Evolutionary conservation across 169 alveolate species (phyloP).

Genomic region (Plasmodium gonderi): DNA sequence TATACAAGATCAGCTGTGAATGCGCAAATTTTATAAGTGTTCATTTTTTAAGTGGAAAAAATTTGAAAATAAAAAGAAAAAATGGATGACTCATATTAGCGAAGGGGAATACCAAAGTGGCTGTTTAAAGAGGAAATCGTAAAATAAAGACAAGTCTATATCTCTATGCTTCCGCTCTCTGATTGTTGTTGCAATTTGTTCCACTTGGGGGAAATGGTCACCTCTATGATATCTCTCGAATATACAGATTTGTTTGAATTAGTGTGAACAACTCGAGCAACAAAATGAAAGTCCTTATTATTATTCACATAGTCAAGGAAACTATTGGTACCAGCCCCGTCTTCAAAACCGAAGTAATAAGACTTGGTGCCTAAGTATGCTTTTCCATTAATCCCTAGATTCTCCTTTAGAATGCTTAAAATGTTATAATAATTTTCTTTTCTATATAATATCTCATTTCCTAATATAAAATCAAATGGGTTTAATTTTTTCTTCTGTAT

Average conservation of each 20-base stretch:
- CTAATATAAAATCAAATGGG: conserved; percentile 57
- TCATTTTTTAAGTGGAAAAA: no score
- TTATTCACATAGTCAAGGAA: conserved; percentile 54
- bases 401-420: conserved; percentile 23
- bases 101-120: no score
- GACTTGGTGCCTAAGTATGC: conserved; percentile 71
- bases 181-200: no score
- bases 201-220: conserved; percentile 1
- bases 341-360: conserved; percentile 71
- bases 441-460: conserved; percentile 74
- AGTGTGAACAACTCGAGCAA: conserved; percentile 44
- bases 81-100: no score
- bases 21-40: no score
- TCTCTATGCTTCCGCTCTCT: no score
- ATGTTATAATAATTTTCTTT: conserved; percentile 56
- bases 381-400: conserved; percentile 28
- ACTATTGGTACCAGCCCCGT: conserved; percentile 64
- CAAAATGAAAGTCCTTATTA: conserved; percentile 15
- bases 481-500: conserved; percentile 21
- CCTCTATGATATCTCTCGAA: conserved; percentile 62
- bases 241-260: conserved; percentile 33
- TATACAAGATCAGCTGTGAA: not conserved
- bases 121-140: no score
- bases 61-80: no score
- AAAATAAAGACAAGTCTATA: no score